Evolutionary conservation across 306 rosid species (phyloP), one percentile per base, ranked within the genome.

Genomic region (Trifolium pratense): DNA sequence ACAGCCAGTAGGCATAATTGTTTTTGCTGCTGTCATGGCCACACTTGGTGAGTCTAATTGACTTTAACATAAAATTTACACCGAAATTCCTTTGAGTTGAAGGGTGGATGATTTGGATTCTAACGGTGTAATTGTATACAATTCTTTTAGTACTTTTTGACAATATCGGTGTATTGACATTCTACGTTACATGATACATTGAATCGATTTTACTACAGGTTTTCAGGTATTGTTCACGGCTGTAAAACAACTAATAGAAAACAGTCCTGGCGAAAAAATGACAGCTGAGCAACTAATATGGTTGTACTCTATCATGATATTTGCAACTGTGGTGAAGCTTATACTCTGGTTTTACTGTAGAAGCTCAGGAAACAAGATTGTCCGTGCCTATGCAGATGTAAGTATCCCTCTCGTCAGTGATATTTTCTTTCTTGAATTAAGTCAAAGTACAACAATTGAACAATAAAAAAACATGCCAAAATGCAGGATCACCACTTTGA

Each of bases 401-500:
- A 37, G 80, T 52, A 37, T 51, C 6, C 32, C 71, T 55, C 36
- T 37, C 48, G 25, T 79, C 7, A n/a, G n/a, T 45, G 46, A 74
- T 74, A 17, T 49, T 73, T 69, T 32, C 60, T 51, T 46, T 39
- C 40, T 17, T 77, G 21, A 58, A 57, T 72, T 53, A 70, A 80
- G 57, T 40, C 67, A 42, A 7, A 57, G 45, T 32, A 57, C 23
- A 34, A 57, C 23, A 34, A 57, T 45, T 70, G 66, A 68, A 70
- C 56, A 52, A 55, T 57, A 58, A 53, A 9, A 43, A 43, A 78
- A 84, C 60, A 17, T 75, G 74, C 9, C 62, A 70, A 81, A 6
- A 14, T 78, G 79, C 96, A 94, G 98, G 98, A 94, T 89, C 99
- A 95, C 75, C 90, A 88, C 81, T 95, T 95, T 26, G 99, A 95